Evolutionary conservation across 169 alveolate species (phyloP).

Genomic region (Toxoplasma gondii): DNA sequence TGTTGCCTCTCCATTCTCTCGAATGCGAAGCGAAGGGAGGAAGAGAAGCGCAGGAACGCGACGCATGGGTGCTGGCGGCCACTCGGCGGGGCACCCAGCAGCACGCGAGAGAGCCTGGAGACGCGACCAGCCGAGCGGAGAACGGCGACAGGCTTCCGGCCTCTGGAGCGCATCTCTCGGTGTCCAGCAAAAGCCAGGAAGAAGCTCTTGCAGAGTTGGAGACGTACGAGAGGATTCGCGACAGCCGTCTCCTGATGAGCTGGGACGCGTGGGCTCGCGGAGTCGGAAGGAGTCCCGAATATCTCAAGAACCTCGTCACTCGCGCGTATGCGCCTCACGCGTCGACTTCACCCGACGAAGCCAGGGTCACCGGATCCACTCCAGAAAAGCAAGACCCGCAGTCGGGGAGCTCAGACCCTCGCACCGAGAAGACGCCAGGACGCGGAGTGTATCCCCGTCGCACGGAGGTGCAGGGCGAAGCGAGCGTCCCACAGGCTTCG

Average conservation of each 20-base stretch:
- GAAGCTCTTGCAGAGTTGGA: not conserved
- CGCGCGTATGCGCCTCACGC: not conserved
- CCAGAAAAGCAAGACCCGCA: no score
- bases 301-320: not conserved
- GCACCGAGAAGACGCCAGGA: not conserved
- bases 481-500: no score
- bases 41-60: no score
- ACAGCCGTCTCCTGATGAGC: conserved; percentile 26
- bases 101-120: no score
- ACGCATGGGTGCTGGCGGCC: no score
- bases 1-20: no score
- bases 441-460: not conserved
- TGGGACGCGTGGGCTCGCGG: conserved; percentile 31
- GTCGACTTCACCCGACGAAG: not conserved
- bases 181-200: not conserved
- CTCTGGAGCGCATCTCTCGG: not conserved
- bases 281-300: not conserved
- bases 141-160: not conserved
- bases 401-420: not conserved
- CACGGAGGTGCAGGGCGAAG: not conserved
- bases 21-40: no score
- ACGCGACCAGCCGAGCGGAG: not conserved
- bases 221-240: not conserved
- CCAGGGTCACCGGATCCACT: no score
- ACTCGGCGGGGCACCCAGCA: no score